These are phyloP conservation scores for Sambucus nigra DNA, from an alignment of 129 eudicot species.

Conservation along the genomic window DNA sequence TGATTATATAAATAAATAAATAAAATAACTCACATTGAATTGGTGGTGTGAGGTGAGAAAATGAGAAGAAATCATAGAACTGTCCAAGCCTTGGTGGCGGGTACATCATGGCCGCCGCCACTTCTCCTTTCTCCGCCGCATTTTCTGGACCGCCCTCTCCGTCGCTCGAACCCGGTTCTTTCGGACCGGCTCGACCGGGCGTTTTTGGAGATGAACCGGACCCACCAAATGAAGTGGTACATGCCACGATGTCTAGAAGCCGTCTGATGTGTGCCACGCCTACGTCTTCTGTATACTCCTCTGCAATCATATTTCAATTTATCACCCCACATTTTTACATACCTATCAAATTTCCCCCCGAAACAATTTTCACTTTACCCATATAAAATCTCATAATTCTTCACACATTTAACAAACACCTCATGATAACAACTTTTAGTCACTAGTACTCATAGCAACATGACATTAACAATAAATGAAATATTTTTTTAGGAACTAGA, in stretches of 20 bases:
- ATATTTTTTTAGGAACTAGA: too few relatives aligned
- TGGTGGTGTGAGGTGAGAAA: conserved; percentile 83
- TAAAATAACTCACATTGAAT: conserved; percentile 79
- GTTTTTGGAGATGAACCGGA: conserved; percentile 36
- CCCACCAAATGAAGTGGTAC: conserved; percentile 74
- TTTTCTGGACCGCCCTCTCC: conserved; percentile 31
- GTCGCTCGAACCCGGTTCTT: conserved; percentile 32
- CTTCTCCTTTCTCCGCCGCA: conserved; percentile 49
- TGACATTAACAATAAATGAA: too few relatives aligned
- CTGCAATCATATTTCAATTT: conserved; percentile 27
- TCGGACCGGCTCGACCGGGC: conserved; percentile 19
- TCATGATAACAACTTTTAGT: too few relatives aligned
- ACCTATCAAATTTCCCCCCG: neutral
- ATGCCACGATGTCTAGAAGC: conserved; percentile 81
- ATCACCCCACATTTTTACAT: conserved; percentile 12
- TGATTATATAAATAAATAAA: too few relatives aligned
- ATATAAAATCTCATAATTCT: too few relatives aligned
- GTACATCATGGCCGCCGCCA: conserved; percentile 43
- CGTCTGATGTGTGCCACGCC: conserved; percentile 86
- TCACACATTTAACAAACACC: too few relatives aligned
- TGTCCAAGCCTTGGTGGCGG: conserved; percentile 94
- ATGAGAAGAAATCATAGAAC: conserved; percentile 96
- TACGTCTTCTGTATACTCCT: conserved; percentile 63
- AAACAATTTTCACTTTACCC: too few relatives aligned
- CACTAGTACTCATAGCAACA: too few relatives aligned